Base-by-base conservation (phyloP, 1,284 basidiomycete genomes). In the Apiotrichum montevideense region DNA sequence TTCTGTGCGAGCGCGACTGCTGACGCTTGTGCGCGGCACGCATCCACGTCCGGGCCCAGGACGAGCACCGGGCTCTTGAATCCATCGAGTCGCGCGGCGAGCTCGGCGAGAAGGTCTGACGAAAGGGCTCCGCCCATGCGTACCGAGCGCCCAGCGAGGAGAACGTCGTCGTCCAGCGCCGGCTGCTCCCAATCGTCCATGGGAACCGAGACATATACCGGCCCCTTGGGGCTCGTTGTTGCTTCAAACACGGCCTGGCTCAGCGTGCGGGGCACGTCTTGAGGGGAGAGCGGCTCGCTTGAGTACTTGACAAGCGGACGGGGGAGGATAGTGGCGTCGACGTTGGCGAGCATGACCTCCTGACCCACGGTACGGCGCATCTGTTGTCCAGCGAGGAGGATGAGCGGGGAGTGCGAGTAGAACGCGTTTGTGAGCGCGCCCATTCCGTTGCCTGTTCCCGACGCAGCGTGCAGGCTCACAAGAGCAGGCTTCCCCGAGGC, bases 371-470 rank as follows among this genome's bases (percentile, higher is more conserved):
- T 56, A 33, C 49, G 40, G 6, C 58, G 58, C 3, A 60, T 35
- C 49, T 60, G 58, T 48, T 60, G 58, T 13, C 58, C 58, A 1
- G 58, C 58, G 9, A 60, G 44, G 8, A 60, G n/a, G 6, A 60
- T 55, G 11, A 60, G 52, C 6, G 58, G 58, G 6, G 50, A 51
- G 49, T 60, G 58, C 4, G 55, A 32, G 48, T 56, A 51, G 5
- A 32, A 39, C 8, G 55, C 55, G 45, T 60, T 60, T 8, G 58
- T 56, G 32, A 60, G 55, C 32, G 49, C 55, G 32, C 58, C 58
- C 58, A 60, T 60, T 1, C 48, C 58, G 37, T 60, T 60, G 2
- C 58, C 58, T 13, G 34, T 56, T 3, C 58, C 58, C 4, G 43
- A 47, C 10, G 54, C 55, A 8, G 58, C 54, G 45, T 60, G 58